A percentile compares a stretch with the other conserved stretches of the same genome.
Evolutionary conservation across 805 yeast genomes (phyloP).

Genomic region (Suhomyces kilbournensis): DNA sequence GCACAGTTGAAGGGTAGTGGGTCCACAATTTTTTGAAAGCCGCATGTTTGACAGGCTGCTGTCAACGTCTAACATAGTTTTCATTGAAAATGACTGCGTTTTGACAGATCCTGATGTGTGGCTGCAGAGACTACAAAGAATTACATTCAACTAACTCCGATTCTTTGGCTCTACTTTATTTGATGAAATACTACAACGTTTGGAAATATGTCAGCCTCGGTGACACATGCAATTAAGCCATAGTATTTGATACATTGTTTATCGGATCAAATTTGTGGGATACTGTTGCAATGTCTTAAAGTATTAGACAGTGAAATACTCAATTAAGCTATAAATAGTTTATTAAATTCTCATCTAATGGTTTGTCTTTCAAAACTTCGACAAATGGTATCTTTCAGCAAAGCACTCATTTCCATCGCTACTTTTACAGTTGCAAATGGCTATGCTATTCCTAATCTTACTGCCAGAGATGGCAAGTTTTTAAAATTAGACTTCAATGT

Average conservation of each 20-base stretch:
- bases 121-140: background rate
- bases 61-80: background rate
- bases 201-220: background rate
- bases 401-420: background rate
- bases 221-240: background rate
- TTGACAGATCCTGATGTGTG: background rate
- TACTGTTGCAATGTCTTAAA: too few relatives aligned
- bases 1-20: background rate
- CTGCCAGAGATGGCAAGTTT: background rate
- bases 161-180: background rate
- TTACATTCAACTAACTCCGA: background rate
- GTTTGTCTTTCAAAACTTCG: background rate
- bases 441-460: background rate
- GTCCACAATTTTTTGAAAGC: background rate
- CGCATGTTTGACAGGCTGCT: background rate
- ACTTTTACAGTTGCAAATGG: background rate
- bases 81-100: background rate
- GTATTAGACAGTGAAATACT: background rate
- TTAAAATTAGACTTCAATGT: slow-evolving; percentile 1
- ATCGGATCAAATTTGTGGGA: background rate
- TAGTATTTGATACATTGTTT: background rate
- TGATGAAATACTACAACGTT: background rate
- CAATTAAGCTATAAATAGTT: background rate
- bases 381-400: background rate
- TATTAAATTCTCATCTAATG: background rate